Base-by-base conservation (phyloP, 2,329 filamentous ascomycete genomes). In the Fusarium palustre region DNA sequence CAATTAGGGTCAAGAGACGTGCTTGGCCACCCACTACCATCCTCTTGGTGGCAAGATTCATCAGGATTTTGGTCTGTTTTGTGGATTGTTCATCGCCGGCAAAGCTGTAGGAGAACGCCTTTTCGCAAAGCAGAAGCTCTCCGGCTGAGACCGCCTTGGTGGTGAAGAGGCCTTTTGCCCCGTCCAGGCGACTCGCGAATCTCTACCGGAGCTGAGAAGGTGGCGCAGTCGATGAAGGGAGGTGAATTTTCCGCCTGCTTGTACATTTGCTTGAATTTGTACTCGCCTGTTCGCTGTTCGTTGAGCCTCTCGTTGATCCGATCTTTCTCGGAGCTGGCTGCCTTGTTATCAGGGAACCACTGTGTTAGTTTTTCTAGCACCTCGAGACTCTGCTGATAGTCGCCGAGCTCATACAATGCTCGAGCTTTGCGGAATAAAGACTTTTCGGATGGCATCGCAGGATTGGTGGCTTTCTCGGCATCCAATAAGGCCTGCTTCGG, bases 341-440 rank as follows among this genome's bases (percentile, higher is more conserved):
- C 31, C 15, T 45, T 36, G 0, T 55, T 58, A 0, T 45, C 49
- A 15, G 55, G 55, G 12, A 38, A 58, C 0, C 8, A 43, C 12
- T 56, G 12, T 18, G 16, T 52, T 2, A 56, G 45, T 0, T 15
- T 20, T 7, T 45, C 31, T n/a, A 45, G 12, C 2, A 11, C 7
- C 5, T 55, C 28, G 2, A 55, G 49, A n/a, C 46, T 55, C 12
- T 31, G 18, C n/a, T 45, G 25, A 39, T 50, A 52, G 25, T 56
- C 25, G 12, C 72, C 65, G 5, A 86, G 78, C 6, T 75, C 66
- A 52, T 86, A 86, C 0, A 84, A 75, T 0, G 84, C 84, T 56
- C 77, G 79, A 1, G 81, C 79, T 49, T 83, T 78, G 2, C 84
- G 80, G 63, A 81, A 83, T 4, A 83, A 74, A 0, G 75, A 76